Percentiles rank a stretch among this genome's conserved stretches.
Evolutionary conservation across 2,329 filamentous ascomycete genomes (phyloP).

Genomic region (Talaromyces sp.): DNA sequence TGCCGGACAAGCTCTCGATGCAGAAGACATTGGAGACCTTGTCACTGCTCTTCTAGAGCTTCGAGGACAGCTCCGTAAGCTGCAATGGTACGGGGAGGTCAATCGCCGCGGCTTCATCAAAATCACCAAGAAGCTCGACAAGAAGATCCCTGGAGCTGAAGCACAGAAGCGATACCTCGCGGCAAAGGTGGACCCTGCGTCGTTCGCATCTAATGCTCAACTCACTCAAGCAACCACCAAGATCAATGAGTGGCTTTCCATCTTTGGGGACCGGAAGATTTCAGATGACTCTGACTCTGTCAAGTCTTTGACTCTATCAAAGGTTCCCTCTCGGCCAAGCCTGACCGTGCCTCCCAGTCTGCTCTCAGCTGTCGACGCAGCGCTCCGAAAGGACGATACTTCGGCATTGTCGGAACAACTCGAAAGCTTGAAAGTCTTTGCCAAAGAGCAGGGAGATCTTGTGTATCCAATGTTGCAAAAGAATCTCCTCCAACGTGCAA

Average conservation of each 20-base stretch:
- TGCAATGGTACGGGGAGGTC: constrained; percentile 97
- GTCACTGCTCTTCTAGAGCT: constrained; percentile 87
- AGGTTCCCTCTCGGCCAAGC: constrained; percentile 70
- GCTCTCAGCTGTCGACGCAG: constrained; percentile 41
- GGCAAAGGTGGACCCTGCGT: constrained; percentile 82
- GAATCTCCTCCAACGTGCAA: constrained; percentile 48
- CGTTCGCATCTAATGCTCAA: constrained; percentile 74
- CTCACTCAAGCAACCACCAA: constrained; percentile 58
- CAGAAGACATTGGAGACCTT: constrained; percentile 86
- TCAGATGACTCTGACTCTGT: constrained; percentile 71
- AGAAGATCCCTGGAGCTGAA: constrained; percentile 74
- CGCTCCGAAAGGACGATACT: constrained; percentile 39
- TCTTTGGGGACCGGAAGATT: constrained; percentile 72
- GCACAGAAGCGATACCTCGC: constrained; percentile 83
- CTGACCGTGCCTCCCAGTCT: constrained; percentile 64
- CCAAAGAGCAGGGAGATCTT: constrained; percentile 57
- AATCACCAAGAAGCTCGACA: constrained; percentile 98
- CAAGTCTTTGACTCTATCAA: constrained; percentile 68
- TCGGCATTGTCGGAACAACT: constrained; percentile 50
- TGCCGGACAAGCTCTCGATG: constrained; percentile 68
- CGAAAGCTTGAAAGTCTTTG: constrained; percentile 54
- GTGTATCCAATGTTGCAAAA: constrained; percentile 61
- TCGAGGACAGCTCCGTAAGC: constrained; percentile 78
- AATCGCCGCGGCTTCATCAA: constrained; percentile 94
- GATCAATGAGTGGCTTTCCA: constrained; percentile 90